phyloP scores from a whole-genome alignment of 345 rosid genomes.

The Sonneratia alba region DNA sequence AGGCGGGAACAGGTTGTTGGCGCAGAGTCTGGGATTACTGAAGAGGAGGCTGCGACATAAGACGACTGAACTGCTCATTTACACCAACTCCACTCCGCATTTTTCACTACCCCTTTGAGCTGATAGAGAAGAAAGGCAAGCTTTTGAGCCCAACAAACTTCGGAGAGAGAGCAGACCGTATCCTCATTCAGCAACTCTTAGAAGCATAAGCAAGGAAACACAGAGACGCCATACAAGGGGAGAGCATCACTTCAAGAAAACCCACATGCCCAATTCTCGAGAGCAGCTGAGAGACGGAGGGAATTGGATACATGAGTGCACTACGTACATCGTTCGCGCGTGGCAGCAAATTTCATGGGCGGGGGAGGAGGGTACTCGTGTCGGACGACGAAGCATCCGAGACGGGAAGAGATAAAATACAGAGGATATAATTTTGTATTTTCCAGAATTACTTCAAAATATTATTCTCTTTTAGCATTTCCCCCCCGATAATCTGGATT shows the following conservation, averaged over 20 bases:
- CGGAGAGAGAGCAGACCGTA: background rate
- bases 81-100: slow-evolving; percentile 39
- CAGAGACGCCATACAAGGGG: background rate
- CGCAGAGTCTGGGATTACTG: slow-evolving; percentile 18
- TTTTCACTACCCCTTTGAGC: slow-evolving; percentile 15
- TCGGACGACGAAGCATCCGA: too few relatives aligned
- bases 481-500: too few relatives aligned
- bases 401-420: too few relatives aligned
- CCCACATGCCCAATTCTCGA: background rate
- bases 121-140: background rate
- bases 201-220: background rate
- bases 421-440: too few relatives aligned
- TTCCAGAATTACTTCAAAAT: too few relatives aligned
- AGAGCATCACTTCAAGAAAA: background rate
- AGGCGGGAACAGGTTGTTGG: slow-evolving; percentile 11
- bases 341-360: too few relatives aligned
- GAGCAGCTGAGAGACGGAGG: too few relatives aligned
- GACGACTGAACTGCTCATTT: slow-evolving; percentile 64
- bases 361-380: too few relatives aligned
- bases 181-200: background rate
- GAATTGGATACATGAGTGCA: too few relatives aligned
- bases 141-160: background rate
- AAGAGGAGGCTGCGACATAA: slow-evolving; percentile 35
- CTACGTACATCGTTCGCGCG: too few relatives aligned
- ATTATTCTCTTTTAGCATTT: too few relatives aligned